Percentiles rank a stretch among this genome's conserved stretches.
Conservation (phyloP, 805 yeast species). For the Teunomyces panamensis region DNA sequence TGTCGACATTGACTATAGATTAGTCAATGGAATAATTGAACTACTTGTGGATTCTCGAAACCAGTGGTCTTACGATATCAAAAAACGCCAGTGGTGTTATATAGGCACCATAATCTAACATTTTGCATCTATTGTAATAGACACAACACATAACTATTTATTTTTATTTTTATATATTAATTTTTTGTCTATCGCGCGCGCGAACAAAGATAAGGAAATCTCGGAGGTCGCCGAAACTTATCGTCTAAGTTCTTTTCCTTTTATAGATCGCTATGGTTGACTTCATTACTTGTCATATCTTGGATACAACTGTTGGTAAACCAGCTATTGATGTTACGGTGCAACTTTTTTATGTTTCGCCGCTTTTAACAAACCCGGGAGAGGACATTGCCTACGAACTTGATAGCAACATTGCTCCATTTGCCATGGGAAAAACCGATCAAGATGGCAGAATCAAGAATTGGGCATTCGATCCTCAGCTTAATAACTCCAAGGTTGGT, state of each 20-base stretch:
- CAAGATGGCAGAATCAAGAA: constrained; percentile 72
- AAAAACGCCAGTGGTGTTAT: constrained; percentile 9
- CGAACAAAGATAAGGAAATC: background rate
- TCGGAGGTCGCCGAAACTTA: constrained; percentile 5
- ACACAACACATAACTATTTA: background rate
- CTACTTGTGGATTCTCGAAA: constrained; percentile 15
- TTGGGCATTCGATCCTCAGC: constrained; percentile 55
- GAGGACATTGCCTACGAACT: constrained; percentile 28
- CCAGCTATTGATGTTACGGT: constrained; percentile 82
- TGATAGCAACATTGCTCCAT: constrained; percentile 28
- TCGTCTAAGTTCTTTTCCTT: background rate
- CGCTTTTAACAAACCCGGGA: constrained; percentile 17
- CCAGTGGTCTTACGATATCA: constrained; percentile 23
- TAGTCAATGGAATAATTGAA: constrained; percentile 27
- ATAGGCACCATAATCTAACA: background rate
- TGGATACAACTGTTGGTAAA: constrained; percentile 78
- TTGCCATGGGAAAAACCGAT: constrained; percentile 73
- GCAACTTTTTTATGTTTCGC: constrained; percentile 46
- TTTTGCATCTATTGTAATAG: background rate
- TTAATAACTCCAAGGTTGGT: constrained; percentile 15
- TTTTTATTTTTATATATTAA: background rate
- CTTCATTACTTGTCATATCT: constrained; percentile 85
- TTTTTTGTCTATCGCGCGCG: background rate
- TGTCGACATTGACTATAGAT: constrained; percentile 10
- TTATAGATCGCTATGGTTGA: constrained; percentile 23